Percentiles rank a stretch among this genome's conserved stretches.
phyloP scores from a whole-genome alignment of 2,329 filamentous ascomycete genomes.

The Xylariaceae sp. region DNA sequence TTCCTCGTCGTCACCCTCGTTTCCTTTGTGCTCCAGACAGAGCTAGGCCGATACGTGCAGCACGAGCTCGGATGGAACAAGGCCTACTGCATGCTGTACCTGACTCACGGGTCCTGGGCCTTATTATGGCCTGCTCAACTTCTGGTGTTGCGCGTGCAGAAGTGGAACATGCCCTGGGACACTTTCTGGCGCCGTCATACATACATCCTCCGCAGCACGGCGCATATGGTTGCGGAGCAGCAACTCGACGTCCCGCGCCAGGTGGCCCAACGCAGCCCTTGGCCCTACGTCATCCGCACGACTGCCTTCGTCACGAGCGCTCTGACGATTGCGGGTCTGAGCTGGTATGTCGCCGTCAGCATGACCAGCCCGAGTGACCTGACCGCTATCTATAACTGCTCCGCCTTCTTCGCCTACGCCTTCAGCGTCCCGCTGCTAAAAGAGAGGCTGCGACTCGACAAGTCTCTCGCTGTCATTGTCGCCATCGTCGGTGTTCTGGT shows the following conservation, averaged over 20 bases:
- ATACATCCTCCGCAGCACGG: conserved; percentile 49
- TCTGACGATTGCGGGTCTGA: conserved; percentile 83
- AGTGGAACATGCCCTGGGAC: conserved; percentile 72
- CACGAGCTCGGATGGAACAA: conserved; percentile 92
- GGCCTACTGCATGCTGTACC: conserved; percentile 98
- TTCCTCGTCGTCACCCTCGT: conserved; percentile 81
- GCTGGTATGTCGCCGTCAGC: conserved; percentile 94
- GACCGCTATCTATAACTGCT: conserved; percentile 99
- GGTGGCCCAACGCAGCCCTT: conserved; percentile 37
- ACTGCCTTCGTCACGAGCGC: conserved; percentile 80
- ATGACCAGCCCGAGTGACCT: conserved; percentile 89
- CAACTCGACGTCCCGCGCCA: conserved; percentile 61
- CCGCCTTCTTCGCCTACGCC: conserved; percentile 95
- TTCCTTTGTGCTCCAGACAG: conserved; percentile 90
- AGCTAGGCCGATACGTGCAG: conserved; percentile 93
- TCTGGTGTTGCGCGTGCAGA: conserved; percentile 72
- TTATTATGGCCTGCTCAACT: conserved; percentile 86
- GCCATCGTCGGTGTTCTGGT: conserved; percentile 87
- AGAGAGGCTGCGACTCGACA: conserved; percentile 79
- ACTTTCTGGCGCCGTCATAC: conserved; percentile 73
- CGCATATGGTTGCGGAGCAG: conserved; percentile 80
- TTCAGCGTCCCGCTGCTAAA: conserved; percentile 88
- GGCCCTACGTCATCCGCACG: conserved; percentile 71
- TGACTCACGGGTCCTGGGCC: conserved; percentile 93
- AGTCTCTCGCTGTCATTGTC: conserved; percentile 79